Percentiles rank a stretch among this genome's conserved stretches.
phyloP scores from a whole-genome alignment of 1,284 basidiomycete genomes.

The Marasmius sp. region DNA sequence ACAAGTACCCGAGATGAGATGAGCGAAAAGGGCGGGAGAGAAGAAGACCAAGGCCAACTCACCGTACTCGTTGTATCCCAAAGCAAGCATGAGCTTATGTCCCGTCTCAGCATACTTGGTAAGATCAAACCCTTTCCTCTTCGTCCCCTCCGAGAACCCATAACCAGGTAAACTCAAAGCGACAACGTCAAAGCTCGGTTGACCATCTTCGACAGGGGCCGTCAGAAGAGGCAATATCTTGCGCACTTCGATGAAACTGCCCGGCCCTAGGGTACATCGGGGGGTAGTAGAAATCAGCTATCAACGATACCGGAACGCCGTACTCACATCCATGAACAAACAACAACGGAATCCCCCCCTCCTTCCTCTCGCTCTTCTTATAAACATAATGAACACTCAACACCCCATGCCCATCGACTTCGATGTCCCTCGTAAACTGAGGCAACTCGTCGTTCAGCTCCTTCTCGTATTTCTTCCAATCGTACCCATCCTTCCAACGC shows the following conservation, averaged over 20 bases:
- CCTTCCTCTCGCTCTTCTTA: conserved; percentile 36
- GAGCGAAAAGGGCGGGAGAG: conserved; percentile 20
- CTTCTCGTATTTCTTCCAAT: conserved; percentile 47
- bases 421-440: conserved; percentile 46
- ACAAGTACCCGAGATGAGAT: background rate
- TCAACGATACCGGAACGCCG: background rate
- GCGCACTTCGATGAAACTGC: conserved; percentile 52
- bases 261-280: conserved; percentile 51
- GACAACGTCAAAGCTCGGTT: conserved; percentile 48
- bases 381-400: conserved; percentile 54
- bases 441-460: conserved; percentile 44
- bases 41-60: background rate
- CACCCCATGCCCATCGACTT: conserved; percentile 40
- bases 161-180: conserved; percentile 48
- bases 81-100: conserved; percentile 44
- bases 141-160: conserved; percentile 47
- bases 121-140: conserved; percentile 28
- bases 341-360: conserved; percentile 46
- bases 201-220: conserved; percentile 21
- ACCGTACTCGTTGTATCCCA: conserved; percentile 48
- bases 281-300: background rate
- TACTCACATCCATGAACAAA: conserved; percentile 55
- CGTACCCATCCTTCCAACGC: conserved; percentile 44
- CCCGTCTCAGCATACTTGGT: conserved; percentile 38
- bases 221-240: conserved; percentile 54